Evolutionary conservation across 208 protist genomes (phyloP).

Genomic region (Naegleria lovaniensis): DNA sequence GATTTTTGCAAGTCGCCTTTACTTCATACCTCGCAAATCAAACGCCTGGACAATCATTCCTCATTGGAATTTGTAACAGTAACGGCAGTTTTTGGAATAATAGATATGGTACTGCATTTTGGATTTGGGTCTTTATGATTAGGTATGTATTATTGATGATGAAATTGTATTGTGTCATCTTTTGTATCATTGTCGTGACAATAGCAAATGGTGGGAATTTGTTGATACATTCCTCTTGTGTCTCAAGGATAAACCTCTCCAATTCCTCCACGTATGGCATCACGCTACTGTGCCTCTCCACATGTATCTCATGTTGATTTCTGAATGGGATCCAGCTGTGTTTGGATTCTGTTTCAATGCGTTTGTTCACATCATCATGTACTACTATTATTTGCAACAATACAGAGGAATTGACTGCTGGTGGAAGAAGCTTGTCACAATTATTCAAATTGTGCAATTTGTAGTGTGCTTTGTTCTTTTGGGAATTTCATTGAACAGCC

Average conservation of each 20-base stretch:
- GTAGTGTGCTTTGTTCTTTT: neutral
- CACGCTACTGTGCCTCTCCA: conserved; percentile 18
- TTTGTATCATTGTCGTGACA: neutral
- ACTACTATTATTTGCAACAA: conserved; percentile 76
- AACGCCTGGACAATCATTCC: neutral
- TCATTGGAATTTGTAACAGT: neutral
- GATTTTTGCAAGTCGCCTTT: neutral
- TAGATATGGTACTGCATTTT: neutral
- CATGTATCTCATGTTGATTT: conserved; percentile 9
- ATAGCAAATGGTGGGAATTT: conserved; percentile 20
- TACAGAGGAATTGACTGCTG: conserved; percentile 50
- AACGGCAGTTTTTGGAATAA: neutral
- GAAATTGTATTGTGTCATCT: neutral
- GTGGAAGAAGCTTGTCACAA: conserved; percentile 18
- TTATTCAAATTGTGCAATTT: conserved; percentile 15
- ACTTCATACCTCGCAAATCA: neutral
- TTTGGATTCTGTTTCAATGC: conserved; percentile 48
- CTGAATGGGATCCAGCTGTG: conserved; percentile 5
- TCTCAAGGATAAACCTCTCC: neutral
- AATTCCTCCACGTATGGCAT: conserved; percentile 23
- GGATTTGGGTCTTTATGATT: neutral
- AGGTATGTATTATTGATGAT: neutral
- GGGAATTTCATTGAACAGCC: neutral
- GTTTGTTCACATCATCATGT: conserved; percentile 74
- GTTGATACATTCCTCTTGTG: conserved; percentile 23